A percentile compares a stretch with the other conserved stretches of the same genome.
phyloP scores from a whole-genome alignment of 169 alveolate species.

The Prorocentrum cordatum region DNA sequence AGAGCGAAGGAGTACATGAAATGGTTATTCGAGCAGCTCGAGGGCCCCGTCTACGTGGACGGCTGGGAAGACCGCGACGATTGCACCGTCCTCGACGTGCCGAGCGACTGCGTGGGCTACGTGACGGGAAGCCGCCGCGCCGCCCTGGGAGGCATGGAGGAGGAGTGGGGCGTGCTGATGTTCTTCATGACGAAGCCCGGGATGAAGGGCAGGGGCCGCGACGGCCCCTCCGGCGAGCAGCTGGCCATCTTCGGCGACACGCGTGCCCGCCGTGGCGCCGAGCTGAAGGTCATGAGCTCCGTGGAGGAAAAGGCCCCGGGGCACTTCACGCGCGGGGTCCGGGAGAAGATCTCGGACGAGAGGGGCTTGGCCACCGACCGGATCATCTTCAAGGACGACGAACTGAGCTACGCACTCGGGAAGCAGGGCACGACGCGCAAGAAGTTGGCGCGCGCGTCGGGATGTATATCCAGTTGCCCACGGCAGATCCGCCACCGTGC shows the following conservation, averaged over 20 bases:
- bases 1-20: conserved; percentile 70
- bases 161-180: conserved; percentile 68
- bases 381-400: conserved; percentile 30
- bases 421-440: no score
- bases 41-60: conserved; percentile 61
- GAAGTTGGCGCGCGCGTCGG: no score
- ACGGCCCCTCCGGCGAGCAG: conserved; percentile 16
- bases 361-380: conserved; percentile 43
- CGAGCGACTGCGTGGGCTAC: conserved; percentile 65
- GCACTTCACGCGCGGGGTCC: conserved; percentile 49
- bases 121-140: conserved; percentile 67
- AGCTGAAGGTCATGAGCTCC: conserved; percentile 66
- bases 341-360: conserved; percentile 47
- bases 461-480: no score
- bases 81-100: conserved; percentile 40
- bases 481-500: no score
- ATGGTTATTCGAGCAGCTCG: neutral
- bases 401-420: no score
- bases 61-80: conserved; percentile 65
- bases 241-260: conserved; percentile 54
- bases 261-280: conserved; percentile 59
- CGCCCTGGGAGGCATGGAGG: conserved; percentile 69
- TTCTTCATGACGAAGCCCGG: conserved; percentile 62
- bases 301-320: conserved; percentile 67
- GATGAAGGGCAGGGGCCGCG: conserved; percentile 4